Evolutionary conservation across 352 stramenopile genomes (phyloP), one percentile per base, ranked within the genome.

Genomic region (Pythium brassicae): DNA sequence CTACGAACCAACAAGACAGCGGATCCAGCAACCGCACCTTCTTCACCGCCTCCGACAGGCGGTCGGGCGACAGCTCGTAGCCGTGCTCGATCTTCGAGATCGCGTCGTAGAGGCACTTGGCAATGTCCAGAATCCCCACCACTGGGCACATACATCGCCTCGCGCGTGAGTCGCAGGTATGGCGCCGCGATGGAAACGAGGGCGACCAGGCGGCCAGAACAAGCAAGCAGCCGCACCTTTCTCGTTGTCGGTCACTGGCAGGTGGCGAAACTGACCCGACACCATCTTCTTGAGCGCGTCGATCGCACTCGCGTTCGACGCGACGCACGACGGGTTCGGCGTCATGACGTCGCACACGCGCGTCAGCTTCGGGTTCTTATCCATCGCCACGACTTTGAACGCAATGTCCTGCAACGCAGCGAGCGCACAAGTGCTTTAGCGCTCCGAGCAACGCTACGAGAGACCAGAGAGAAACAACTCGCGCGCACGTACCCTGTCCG

Each of bases 261-360:
- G 75, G 61, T 99, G 96, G 26, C 94, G 91, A 59, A 99, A 99
- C 46, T 94, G 82, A 4, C 86, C 86, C 46, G 96, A 95, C 27
- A 99, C 87, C 97, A 99, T 99, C 39, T 91, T 97, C 50, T 96
- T 90, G 23, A 99, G 79, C 9, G 97, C 97, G 60, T 99, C 96
- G 58, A 98, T 97, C 7, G 95, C 96, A 42, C 85, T 89, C 53
- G 97, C 94, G 55, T 92, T 88, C 51, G 89, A 86, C 19, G 78
- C 75, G 19, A 99, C 96, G 53, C 94, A 98, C 20, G 96, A 96
- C 47, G 94, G 95, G 66, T 98, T 96, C 8, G 81, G 70, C 15
- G 96, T 98, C 95, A 99, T 99, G 25, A 99, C 87, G 37, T 92
- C 75, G 29, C 75, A 66, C 19, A 97, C 90, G 37, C 71, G 68